phyloP scores from a whole-genome alignment of 2,329 filamentous ascomycete species.

The Penicillium brevicompactum region DNA sequence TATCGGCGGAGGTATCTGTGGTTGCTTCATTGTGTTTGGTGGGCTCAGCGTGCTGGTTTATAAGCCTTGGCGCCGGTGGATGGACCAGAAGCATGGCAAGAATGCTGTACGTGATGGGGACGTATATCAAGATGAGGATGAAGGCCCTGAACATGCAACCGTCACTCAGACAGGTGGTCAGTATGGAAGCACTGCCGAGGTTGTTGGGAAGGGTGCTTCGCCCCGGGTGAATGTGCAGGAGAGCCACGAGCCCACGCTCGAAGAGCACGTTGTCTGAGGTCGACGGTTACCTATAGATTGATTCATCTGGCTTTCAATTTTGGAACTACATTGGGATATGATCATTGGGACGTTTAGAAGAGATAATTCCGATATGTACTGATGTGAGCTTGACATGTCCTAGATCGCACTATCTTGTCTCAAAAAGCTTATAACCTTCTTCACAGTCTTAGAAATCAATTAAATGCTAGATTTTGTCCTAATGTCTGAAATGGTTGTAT shows the following conservation, averaged over 20 bases:
- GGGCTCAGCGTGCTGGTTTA: constrained; percentile 73
- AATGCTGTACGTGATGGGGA: constrained; percentile 24
- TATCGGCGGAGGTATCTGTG: constrained; percentile 84
- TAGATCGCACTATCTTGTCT: no score
- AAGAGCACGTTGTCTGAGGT: constrained; percentile 18
- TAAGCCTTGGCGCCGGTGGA: constrained; percentile 71
- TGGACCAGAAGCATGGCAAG: constrained; percentile 46
- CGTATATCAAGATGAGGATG: constrained; percentile 20
- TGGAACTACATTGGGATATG: no score
- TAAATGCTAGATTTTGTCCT: no score
- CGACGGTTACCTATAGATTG: no score
- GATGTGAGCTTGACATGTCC: no score
- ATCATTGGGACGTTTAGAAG: no score
- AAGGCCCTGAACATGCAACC: constrained; percentile 2
- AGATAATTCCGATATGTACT: no score
- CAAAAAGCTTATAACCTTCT: no score
- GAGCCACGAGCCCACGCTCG: constrained; percentile 13
- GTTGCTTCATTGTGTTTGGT: constrained; percentile 77
- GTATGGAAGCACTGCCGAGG: not conserved
- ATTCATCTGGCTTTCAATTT: no score
- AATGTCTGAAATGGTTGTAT: no score
- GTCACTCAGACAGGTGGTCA: not conserved
- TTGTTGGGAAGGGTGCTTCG: constrained; percentile 13
- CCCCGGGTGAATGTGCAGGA: constrained; percentile 19
- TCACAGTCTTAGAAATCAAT: no score